phyloP scores from a whole-genome alignment of 2,329 filamentous ascomycete genomes.

The Capronia epimyces region DNA sequence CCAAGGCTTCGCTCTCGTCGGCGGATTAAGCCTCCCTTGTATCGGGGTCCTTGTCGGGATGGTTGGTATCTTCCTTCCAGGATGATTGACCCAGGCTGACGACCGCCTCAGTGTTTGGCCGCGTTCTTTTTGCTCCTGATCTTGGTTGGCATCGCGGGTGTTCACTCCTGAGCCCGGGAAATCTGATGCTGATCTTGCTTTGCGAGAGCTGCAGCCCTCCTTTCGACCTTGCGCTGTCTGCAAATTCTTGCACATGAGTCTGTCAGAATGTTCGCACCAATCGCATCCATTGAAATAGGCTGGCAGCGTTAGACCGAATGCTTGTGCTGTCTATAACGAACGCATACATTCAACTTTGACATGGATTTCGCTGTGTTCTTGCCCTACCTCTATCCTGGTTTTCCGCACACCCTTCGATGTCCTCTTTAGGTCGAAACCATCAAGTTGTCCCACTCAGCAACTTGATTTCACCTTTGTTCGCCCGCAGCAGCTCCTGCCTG shows the following conservation, averaged over 20 bases:
- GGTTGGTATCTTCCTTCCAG: background rate
- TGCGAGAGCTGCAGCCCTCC: too few species aligned
- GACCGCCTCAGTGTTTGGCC: background rate
- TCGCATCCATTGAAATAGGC: background rate
- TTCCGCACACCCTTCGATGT: background rate
- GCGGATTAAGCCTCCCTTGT: background rate
- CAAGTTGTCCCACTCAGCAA: background rate
- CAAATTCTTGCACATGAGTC: too few species aligned
- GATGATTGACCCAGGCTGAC: background rate
- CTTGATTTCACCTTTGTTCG: slow-evolving; percentile 6
- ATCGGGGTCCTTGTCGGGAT: background rate
- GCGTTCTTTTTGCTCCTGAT: background rate
- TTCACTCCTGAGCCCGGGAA: background rate
- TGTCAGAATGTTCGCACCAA: too few species aligned
- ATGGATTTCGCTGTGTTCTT: background rate
- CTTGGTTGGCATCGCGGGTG: background rate
- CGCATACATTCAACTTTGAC: background rate
- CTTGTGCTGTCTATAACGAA: background rate
- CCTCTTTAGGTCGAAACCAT: background rate
- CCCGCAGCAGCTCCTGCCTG: slow-evolving; percentile 12
- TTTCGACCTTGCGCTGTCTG: too few species aligned
- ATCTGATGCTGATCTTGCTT: background rate
- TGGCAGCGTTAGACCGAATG: background rate
- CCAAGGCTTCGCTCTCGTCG: slow-evolving; percentile 21
- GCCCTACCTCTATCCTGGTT: background rate